Percentiles rank a stretch among this genome's conserved stretches.
Conservation (phyloP, 2,329 filamentous ascomycete species). For the Penicillium sp. region DNA sequence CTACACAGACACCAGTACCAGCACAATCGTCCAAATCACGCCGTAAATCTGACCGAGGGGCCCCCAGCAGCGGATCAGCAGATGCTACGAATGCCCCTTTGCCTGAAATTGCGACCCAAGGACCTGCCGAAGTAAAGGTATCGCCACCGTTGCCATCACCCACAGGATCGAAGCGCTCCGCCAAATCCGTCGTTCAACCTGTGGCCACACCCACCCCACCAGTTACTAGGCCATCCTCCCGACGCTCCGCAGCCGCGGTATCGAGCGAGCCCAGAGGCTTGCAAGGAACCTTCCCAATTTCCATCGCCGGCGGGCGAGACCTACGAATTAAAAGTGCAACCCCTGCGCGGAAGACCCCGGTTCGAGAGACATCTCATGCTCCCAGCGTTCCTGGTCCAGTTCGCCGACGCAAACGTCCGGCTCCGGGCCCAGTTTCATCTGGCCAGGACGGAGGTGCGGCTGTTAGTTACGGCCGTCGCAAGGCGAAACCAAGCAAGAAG, state of each 20-base stretch:
- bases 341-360: slow-evolving; percentile 40
- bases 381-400: slow-evolving; percentile 32
- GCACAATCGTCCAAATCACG: slow-evolving; percentile 8
- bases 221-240: slow-evolving; percentile 34
- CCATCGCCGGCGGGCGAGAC: slow-evolving; percentile 29
- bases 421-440: slow-evolving; percentile 59
- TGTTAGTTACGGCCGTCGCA: slow-evolving; percentile 61
- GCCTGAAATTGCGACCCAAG: slow-evolving; percentile 14
- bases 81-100: slow-evolving; percentile 36
- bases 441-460: slow-evolving; percentile 61
- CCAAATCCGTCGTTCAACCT: slow-evolving; percentile 18
- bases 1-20: not conserved
- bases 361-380: slow-evolving; percentile 43
- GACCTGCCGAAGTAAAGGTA: slow-evolving; percentile 20
- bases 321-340: slow-evolving; percentile 45
- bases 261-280: slow-evolving; percentile 27
- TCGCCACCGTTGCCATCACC: slow-evolving; percentile 26
- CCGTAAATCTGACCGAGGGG: slow-evolving; percentile 43
- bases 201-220: slow-evolving; percentile 33
- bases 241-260: slow-evolving; percentile 30
- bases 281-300: slow-evolving; percentile 8
- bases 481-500: slow-evolving; percentile 52
- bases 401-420: slow-evolving; percentile 58
- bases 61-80: slow-evolving; percentile 31
- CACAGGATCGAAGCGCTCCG: slow-evolving; percentile 24